These are phyloP conservation scores for Leucocoprinus birnbaumii DNA, from an alignment of 768 basidiomycete genomes.

Conservation along the genomic window DNA sequence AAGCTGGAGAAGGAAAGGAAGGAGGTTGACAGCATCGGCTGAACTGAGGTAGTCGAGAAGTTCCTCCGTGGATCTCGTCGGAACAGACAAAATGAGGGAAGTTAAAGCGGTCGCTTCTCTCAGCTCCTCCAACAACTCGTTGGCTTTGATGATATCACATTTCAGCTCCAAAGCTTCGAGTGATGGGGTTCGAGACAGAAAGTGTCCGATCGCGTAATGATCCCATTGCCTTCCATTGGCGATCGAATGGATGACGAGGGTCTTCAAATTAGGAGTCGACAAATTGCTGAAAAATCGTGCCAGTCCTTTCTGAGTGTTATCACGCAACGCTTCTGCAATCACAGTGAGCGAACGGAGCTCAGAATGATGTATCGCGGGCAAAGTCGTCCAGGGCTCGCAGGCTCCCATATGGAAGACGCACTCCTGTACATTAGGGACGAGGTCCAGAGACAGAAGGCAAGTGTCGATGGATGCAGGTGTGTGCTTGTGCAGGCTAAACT, in stretches of 20 bases:
- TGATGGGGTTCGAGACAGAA: constrained; percentile 10
- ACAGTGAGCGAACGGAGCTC: constrained; percentile 4
- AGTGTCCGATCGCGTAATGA: constrained; percentile 11
- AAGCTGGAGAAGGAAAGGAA: constrained; percentile 8
- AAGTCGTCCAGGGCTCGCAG: constrained; percentile 10
- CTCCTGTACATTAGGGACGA: constrained; percentile 10
- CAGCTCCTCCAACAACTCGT: constrained; percentile 8
- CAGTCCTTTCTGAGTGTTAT: constrained; percentile 7
- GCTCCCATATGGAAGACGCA: constrained; percentile 12
- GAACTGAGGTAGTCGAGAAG: constrained; percentile 12
- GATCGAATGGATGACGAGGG: constrained; percentile 6
- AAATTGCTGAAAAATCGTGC: constrained; percentile 7
- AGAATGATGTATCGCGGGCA: constrained; percentile 4
- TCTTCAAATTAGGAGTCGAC: constrained; percentile 5
- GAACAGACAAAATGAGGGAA: constrained; percentile 6
- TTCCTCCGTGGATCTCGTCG: constrained; percentile 7
- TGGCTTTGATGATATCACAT: constrained; percentile 11
- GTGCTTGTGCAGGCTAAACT: constrained; percentile 10
- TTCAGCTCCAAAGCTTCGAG: constrained; percentile 9
- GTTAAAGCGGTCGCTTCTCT: constrained; percentile 5
- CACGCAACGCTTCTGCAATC: constrained; percentile 7
- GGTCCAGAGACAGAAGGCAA: constrained; percentile 9
- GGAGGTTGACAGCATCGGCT: constrained; percentile 8
- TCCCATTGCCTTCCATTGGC: constrained; percentile 12
- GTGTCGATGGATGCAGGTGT: constrained; percentile 12